phyloP scores from a whole-genome alignment of 345 rosid genomes.

The Salix exigua region DNA sequence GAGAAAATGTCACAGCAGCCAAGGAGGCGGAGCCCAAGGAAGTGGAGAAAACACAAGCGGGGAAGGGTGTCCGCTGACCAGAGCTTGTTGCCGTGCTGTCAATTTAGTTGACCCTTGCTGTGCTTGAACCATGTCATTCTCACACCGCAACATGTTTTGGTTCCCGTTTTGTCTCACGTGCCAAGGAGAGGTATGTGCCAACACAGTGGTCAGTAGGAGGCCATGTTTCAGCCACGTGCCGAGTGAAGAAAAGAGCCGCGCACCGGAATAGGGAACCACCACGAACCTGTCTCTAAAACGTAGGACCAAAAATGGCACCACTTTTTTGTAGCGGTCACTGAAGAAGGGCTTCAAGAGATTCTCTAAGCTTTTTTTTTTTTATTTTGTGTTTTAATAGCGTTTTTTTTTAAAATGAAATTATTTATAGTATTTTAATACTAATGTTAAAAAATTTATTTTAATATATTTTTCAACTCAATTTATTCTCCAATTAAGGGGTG shows the following conservation, averaged over 20 bases:
- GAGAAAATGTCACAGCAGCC: background rate
- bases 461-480: too few relatives aligned
- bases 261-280: constrained; percentile 40
- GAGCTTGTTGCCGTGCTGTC: background rate
- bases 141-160: background rate
- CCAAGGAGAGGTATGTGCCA: background rate
- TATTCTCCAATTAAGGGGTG: too few relatives aligned
- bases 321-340: background rate
- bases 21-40: background rate
- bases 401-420: too few relatives aligned
- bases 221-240: constrained; percentile 31
- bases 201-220: background rate
- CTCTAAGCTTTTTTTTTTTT: background rate
- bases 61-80: background rate
- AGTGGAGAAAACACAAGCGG: background rate
- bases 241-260: constrained; percentile 39
- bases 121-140: constrained; percentile 6
- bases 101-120: background rate
- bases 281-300: constrained; percentile 38
- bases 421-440: too few relatives aligned
- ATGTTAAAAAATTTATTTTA: too few relatives aligned
- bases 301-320: constrained; percentile 44
- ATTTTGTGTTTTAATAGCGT: too few relatives aligned
- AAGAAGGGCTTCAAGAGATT: constrained; percentile 32
- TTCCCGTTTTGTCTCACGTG: constrained; percentile 16